phyloP scores from a whole-genome alignment of 2,329 filamentous ascomycete species.

The Hirsutella thompsonii region DNA sequence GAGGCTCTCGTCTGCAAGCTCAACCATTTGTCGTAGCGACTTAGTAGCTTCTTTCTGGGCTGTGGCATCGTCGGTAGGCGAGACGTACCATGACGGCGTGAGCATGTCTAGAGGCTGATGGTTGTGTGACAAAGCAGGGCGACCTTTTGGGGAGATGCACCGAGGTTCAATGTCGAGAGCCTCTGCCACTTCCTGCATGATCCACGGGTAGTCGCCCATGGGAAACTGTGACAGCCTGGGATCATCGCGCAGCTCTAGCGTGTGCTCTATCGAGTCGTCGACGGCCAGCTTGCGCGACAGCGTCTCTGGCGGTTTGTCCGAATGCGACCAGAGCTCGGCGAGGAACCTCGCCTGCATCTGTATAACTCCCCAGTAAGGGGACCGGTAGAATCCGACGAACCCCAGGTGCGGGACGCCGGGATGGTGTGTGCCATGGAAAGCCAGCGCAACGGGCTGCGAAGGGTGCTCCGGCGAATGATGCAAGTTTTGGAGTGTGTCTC shows the following conservation, averaged over 20 bases:
- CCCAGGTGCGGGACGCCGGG: conserved; percentile 50
- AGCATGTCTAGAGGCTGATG: conserved; percentile 36
- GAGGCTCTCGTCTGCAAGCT: conserved; percentile 26
- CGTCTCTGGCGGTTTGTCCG: conserved; percentile 9
- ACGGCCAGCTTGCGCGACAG: conserved; percentile 26
- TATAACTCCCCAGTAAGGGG: conserved; percentile 77
- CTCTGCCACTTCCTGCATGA: conserved; percentile 58
- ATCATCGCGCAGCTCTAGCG: conserved; percentile 37
- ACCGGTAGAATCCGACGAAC: conserved; percentile 75
- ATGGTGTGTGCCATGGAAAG: conserved; percentile 53
- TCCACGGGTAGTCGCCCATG: conserved; percentile 68
- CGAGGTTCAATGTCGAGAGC: conserved; percentile 38
- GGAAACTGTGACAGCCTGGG: conserved; percentile 56
- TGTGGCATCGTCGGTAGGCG: conserved; percentile 21
- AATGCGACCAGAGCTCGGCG: conserved; percentile 41
- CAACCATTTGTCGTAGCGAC: conserved; percentile 33
- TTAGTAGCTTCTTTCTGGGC: conserved; percentile 22
- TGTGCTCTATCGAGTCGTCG: conserved; percentile 31
- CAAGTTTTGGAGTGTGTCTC: conserved; percentile 40
- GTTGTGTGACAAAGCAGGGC: conserved; percentile 24
- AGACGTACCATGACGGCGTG: conserved; percentile 41
- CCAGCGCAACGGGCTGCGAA: conserved; percentile 51
- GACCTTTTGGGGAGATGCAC: conserved; percentile 14
- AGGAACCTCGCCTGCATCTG: conserved; percentile 72
- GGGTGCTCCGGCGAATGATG: conserved; percentile 40